A percentile compares a stretch with the other conserved stretches of the same genome.
Conservation (phyloP, 768 basidiomycete species). For the Leucocoprinus sp. region DNA sequence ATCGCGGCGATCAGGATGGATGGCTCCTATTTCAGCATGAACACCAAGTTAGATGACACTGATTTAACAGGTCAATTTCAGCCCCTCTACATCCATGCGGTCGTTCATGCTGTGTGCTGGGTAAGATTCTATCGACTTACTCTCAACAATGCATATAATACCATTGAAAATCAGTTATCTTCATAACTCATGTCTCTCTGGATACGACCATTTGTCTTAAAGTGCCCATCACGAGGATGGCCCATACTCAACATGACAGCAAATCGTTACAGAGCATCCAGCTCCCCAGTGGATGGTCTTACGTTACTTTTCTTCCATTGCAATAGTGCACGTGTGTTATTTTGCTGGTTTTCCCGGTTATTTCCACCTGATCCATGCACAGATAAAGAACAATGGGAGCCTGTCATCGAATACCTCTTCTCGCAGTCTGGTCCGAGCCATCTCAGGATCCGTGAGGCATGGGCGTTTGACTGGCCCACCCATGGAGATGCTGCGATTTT, state of each 20-base stretch:
- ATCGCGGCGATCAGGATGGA: no score
- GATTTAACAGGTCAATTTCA: no score
- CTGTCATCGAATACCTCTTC: constrained; percentile 33
- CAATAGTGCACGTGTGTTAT: constrained; percentile 35
- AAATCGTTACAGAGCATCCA: constrained; percentile 30
- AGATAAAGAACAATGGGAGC: constrained; percentile 56
- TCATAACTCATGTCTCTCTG: constrained; percentile 8
- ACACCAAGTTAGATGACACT: no score
- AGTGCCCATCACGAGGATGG: constrained; percentile 14
- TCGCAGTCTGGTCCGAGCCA: constrained; percentile 17
- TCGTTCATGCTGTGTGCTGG: no score
- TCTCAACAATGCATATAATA: no score
- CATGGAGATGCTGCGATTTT: constrained; percentile 41
- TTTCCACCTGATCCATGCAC: neutral
- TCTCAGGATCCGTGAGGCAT: constrained; percentile 32
- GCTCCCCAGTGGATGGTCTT: constrained; percentile 21
- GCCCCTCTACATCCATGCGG: no score
- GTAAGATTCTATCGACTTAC: no score
- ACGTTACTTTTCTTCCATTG: constrained; percentile 42
- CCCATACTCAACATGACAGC: constrained; percentile 32
- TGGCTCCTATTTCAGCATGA: no score
- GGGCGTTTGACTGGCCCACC: constrained; percentile 44
- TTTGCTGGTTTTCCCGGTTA: neutral
- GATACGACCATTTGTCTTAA: constrained; percentile 14
- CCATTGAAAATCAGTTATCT: no score